Base-by-base conservation (phyloP, 805 yeast genomes). In the Allodekkera sacchari region DNA sequence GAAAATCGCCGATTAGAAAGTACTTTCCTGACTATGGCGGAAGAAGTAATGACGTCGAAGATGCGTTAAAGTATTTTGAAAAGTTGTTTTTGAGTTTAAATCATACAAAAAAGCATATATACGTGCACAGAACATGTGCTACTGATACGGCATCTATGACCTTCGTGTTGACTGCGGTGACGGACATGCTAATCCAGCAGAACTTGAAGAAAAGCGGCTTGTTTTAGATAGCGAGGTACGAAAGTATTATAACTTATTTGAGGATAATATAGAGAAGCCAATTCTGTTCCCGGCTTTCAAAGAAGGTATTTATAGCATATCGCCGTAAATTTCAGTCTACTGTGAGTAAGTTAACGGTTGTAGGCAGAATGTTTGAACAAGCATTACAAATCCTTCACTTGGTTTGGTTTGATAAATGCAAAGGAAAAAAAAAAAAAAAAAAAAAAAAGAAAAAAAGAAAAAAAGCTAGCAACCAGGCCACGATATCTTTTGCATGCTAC, bases 71-170 rank as follows among this genome's bases (percentile, higher is more conserved):
- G 42, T 87, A 73, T 50, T 81, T 89, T 50, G 94, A 83, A 48
- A 61, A 63, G 25, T 58, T 73, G 30, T 83, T 87, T 44, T 48
- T 79, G 36, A 63, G 71, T 33, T 53, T 83, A 37, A 84, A 87
- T 52, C 62, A 72, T 38, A 53, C 68, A 4, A 68, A 73, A 28
- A 73, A 77, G 41, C 89, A 87, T n/a, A 71, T 92, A 20, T 92
- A 92, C 52, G 81, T 84, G 15, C 96, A 87, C 59, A 64, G 87
- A 42, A 92, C 98, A 1, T 87, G 96, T 59, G 98, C 98, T 1
- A 92, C 98, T 0, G 97, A 92, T 53, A 74, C 94, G 0, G 66
- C 73, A 34, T 73, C 87, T 18, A 92, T 92, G 95, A 71, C 73
- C 48, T 89, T 88, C 49, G 96, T 92, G 12, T 65, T 92, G 35